phyloP scores from a whole-genome alignment of 2,329 filamentous ascomycete species.

The Cercospora canescens region DNA sequence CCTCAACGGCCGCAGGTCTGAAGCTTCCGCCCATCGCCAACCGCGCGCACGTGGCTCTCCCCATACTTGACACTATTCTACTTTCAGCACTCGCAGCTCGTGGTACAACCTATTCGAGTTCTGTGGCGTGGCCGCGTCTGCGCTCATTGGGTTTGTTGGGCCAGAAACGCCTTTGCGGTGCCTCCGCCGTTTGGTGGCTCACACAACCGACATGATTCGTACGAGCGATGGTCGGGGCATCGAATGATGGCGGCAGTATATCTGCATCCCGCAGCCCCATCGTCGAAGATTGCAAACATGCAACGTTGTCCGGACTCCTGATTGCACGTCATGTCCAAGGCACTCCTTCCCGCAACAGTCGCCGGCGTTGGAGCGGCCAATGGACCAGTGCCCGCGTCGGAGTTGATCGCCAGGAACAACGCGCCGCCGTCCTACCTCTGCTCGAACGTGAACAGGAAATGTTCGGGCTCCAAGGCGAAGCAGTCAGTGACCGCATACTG shows the following conservation, averaged over 20 bases:
- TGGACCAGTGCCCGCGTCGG: not conserved
- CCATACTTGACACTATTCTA: no score
- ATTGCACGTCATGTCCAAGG: slow-evolving; percentile 7
- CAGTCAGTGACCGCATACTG: slow-evolving; percentile 10
- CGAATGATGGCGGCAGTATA: not conserved
- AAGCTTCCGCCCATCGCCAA: no score
- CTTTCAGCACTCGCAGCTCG: not conserved
- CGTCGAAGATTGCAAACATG: not conserved
- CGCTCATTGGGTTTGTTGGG: no score
- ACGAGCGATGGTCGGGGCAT: no score
- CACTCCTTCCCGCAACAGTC: slow-evolving; percentile 12
- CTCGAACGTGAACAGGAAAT: slow-evolving; percentile 2
- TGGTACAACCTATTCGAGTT: not conserved
- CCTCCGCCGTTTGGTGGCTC: not conserved
- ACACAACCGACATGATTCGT: no score
- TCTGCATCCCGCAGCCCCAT: not conserved
- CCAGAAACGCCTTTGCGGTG: not conserved
- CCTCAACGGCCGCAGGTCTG: no score
- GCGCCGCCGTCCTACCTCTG: slow-evolving; percentile 1
- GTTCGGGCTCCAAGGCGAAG: not conserved
- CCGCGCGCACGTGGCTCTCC: no score
- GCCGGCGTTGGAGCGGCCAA: slow-evolving; percentile 5
- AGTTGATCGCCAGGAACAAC: not conserved
- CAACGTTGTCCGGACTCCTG: no score
- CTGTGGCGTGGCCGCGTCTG: not conserved